These are phyloP conservation scores for Neophaeococcomyces mojaviensis DNA, from an alignment of 2,329 filamentous ascomycete genomes.

Conservation along the genomic window DNA sequence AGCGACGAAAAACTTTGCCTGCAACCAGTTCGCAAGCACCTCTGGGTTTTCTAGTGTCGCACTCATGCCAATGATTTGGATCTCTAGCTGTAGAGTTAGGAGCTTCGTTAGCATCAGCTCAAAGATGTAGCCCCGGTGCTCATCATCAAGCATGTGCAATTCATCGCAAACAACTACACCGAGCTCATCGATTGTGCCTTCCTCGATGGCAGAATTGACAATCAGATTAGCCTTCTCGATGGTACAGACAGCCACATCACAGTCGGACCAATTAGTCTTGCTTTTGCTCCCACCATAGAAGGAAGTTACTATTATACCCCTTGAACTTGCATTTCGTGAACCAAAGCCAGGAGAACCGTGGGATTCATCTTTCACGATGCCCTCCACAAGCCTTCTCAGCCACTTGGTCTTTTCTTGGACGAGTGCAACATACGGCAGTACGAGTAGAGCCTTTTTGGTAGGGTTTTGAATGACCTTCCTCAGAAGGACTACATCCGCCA, in stretches of 20 bases:
- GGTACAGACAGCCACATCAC: slow-evolving; percentile 71
- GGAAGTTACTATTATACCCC: slow-evolving; percentile 59
- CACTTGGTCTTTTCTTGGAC: slow-evolving; percentile 74
- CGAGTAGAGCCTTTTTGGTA: slow-evolving; percentile 60
- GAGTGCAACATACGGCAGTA: slow-evolving; percentile 69
- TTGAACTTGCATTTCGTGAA: slow-evolving; percentile 34
- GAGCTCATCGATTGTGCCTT: slow-evolving; percentile 58
- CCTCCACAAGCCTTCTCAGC: slow-evolving; percentile 60
- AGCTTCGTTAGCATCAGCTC: slow-evolving; percentile 69
- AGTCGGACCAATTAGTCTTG: slow-evolving; percentile 61
- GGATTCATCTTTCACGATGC: slow-evolving; percentile 38
- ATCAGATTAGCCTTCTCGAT: slow-evolving; percentile 74
- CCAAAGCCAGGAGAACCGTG: slow-evolving; percentile 30
- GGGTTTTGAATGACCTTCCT: slow-evolving; percentile 60
- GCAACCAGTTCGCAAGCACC: slow-evolving; percentile 61
- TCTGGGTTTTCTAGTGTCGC: slow-evolving; percentile 68
- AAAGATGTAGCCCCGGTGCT: slow-evolving; percentile 65
- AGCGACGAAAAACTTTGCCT: slow-evolving; percentile 64
- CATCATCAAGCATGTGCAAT: slow-evolving; percentile 75
- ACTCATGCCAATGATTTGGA: slow-evolving; percentile 73
- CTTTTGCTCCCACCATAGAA: slow-evolving; percentile 69
- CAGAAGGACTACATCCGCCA: slow-evolving; percentile 65
- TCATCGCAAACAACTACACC: slow-evolving; percentile 66
- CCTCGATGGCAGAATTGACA: slow-evolving; percentile 65
- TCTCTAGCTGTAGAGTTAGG: slow-evolving; percentile 52